phyloP scores from a whole-genome alignment of 2,329 filamentous ascomycete species.

The Sporothrix inflata region DNA sequence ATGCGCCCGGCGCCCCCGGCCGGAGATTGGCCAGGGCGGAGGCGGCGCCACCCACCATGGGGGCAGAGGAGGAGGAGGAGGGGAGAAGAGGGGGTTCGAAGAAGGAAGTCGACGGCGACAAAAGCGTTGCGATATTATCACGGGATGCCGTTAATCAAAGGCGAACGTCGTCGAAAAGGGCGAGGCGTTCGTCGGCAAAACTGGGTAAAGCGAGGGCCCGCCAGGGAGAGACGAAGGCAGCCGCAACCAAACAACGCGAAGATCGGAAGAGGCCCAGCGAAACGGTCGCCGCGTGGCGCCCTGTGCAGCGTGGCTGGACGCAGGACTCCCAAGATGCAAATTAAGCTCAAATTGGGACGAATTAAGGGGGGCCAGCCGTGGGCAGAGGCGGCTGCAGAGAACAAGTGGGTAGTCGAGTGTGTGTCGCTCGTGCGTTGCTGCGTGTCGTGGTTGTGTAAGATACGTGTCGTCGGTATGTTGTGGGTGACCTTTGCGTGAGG shows the following conservation, averaged over 20 bases:
- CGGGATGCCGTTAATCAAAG: not conserved
- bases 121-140: not conserved
- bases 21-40: conserved; percentile 29
- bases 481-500: not conserved
- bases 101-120: not conserved
- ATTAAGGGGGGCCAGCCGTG: not conserved
- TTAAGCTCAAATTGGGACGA: conserved; percentile 2
- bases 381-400: not conserved
- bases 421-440: not conserved
- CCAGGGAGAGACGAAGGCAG: not conserved
- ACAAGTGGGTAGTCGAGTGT: not conserved
- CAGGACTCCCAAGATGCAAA: not conserved
- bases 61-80: not conserved
- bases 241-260: not conserved
- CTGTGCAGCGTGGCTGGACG: not conserved
- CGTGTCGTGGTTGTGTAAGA: not conserved
- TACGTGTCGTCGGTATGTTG: not conserved
- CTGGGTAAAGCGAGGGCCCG: not conserved
- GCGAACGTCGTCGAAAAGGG: not conserved
- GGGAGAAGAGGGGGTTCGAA: not conserved
- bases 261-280: not conserved
- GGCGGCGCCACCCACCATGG: conserved; percentile 22
- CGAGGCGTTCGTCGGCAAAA: conserved; percentile 10
- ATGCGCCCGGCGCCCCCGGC: conserved; percentile 26
- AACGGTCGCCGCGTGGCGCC: not conserved